Evolutionary conservation across 2,329 filamentous ascomycete species (phyloP), one percentile per base, ranked within the genome.

Genomic region (Eurotiales sp.): DNA sequence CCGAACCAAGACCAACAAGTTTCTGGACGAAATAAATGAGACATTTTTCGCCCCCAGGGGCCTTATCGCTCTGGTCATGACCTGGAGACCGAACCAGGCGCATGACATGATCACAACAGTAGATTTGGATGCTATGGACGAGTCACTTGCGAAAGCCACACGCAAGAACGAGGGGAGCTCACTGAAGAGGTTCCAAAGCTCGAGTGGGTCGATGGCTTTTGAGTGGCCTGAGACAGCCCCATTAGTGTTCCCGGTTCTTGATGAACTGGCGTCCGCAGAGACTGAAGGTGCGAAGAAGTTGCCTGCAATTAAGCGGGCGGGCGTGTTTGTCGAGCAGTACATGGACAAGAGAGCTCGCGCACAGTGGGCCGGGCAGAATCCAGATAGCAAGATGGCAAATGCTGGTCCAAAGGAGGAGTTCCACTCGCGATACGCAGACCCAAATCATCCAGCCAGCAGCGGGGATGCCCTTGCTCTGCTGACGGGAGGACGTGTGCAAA

Each of bases 21-120:
- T 81, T 59, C 71, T 85, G 10, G 74, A 82, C 56, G 64, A 70
- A 23, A 72, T 81, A 57, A 84, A 84, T 58, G 69, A 75, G 10
- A 69, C 77, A 1, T 74, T 82, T 52, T 85, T 84, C 63, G 72
- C 71, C 45, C 81, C 82, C 0, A 72, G 72, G 2, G 81, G 81
- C 0, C 70, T 84, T 0, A 79, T 76, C 62, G 75, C 72, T 53
- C 65, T 80, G 17, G 69, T 85, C 34, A 74, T 84, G 66, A 76
- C 77, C 1, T 82, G 72, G 66, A 76, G 76, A 46, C 39, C 76
- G 0, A 70, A 73, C 3, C 55, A 61, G 0, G 52, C 65, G 14
- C 59, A 64, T 3, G 54, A 62, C 2, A 52, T 63, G 7, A 57
- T 39, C 14, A 19, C 15, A 19, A 22, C 58, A 2, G 49, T 68